Base-by-base conservation (phyloP, 306 rosid species). In the Trichosanthes cucumerina region DNA sequence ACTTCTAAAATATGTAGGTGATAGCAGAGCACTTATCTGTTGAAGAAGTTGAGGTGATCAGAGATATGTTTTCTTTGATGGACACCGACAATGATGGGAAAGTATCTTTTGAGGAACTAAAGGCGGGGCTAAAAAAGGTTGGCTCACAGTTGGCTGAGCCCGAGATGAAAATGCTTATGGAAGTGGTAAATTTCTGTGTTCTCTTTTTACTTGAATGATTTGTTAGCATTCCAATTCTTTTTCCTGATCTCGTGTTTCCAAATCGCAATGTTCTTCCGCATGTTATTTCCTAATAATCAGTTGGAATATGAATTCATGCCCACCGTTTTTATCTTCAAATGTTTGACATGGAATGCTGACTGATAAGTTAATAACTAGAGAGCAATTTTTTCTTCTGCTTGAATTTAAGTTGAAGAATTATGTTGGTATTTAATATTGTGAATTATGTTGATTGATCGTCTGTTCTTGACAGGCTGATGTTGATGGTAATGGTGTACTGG, bases 131-230 rank as follows among this genome's bases (percentile, higher is more conserved):
- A 78, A 88, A 71, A 79, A 96, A 92, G 83, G 99, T 96, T 79
- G 99, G 99, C 79, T 96, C 99, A 64, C 93, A 96, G 81, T 85
- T 96, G 90, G 99, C 90, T 56, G 99, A 96, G 87, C 91, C 98
- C 28, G 99, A 96, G 91, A 88, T 96, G 77, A 92, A 89, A 92
- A 91, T 96, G 97, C 88, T 96, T 82, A 96, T 96, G 99, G 99
- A 96, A 82, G 99, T 92, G 97, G 99, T 96, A 86, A 50, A 84
- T 47, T 79, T 85, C 79, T 83, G 31, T 44, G 65, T 21, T 16
- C 81, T 73, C 78, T 44, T 71, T 71, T 71, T 24, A 47, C 58
- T 71, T 16, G 15, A 46, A 71, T 46, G 14, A 47, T 47, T 26
- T 8, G 59, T 72, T 26, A 72, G 59, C 77, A 46, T 71, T 72